Base-by-base conservation (phyloP, 495 filamentous ascomycete genomes). In the Xylaria venustula region DNA sequence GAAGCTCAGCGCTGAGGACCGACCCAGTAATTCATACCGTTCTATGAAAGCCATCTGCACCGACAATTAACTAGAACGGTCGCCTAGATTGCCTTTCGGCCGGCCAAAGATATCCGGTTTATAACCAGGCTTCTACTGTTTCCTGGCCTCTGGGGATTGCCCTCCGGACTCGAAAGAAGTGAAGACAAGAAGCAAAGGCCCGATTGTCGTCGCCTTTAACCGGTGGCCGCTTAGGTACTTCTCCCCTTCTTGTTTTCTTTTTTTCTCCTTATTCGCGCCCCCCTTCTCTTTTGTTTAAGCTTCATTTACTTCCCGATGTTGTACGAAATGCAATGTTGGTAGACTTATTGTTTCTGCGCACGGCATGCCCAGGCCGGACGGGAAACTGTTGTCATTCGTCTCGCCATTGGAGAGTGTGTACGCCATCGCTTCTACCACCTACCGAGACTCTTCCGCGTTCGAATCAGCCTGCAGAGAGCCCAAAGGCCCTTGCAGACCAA, bases 401-500 rank as follows among this genome's bases (percentile, higher is more conserved):
- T 58, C 55, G 20, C 42, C 12, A 58, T 58, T 58, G 56, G 56
- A 2, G 23, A 26, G 47, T n/a, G 36, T 32, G 19, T 42, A 32
- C 56, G 36, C 56, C 40, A 52, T 45, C 57, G n/a, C 36, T 20
- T 46, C 57, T 22, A 52, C 25, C 47, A 46, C 47, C 47, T 51
- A 60, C 57, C 57, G 41, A 40, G 11, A 17, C 34, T 11, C 28
- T 14, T 23, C 20, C 36, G 23, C 26, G 20, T 15, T 42, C 37
- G 19, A 22, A 32, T 36, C 26, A 26, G 37, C n/a, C 57, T 34
- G 40, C 57, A 51, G 57, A 60, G 57, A 34, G 52, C 48, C 25
- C 47, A 60, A 60, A 60, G 57, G 57, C 57, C 57, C 57, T 60
- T 60, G 57, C 57, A 60, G 57, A 45, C 36, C 4, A 36, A 59